phyloP scores from a whole-genome alignment of 2,329 filamentous ascomycete genomes.

The Arthrocladium fulminans region DNA sequence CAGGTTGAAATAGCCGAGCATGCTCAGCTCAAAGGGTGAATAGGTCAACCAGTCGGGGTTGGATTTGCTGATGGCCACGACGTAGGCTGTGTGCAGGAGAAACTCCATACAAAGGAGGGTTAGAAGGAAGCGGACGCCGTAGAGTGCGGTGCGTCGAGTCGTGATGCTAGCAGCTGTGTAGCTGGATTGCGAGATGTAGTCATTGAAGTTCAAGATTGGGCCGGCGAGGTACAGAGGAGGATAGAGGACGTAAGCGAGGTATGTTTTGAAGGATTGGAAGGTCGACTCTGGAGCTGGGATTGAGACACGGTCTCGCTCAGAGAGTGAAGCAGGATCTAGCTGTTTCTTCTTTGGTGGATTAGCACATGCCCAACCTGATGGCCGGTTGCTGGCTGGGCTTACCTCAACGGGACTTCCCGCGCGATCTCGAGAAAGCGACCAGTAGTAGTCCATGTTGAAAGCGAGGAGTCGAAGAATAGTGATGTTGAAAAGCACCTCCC shows the following conservation, averaged over 20 bases:
- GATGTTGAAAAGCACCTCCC: constrained; percentile 97
- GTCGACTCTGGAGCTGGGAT: constrained; percentile 63
- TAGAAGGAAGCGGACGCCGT: constrained; percentile 72
- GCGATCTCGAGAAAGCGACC: constrained; percentile 60
- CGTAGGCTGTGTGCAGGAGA: constrained; percentile 84
- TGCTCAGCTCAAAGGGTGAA: constrained; percentile 74
- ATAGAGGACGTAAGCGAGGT: constrained; percentile 81
- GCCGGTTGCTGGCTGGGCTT: constrained; percentile 34
- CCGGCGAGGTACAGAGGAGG: constrained; percentile 87
- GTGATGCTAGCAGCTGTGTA: constrained; percentile 66
- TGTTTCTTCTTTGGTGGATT: constrained; percentile 89
- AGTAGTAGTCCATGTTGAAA: constrained; percentile 95
- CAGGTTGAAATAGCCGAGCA: constrained; percentile 92
- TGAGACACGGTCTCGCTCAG: constrained; percentile 76
- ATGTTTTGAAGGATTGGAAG: constrained; percentile 70
- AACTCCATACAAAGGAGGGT: constrained; percentile 83
- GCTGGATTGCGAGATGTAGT: constrained; percentile 81
- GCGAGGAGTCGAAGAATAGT: constrained; percentile 87
- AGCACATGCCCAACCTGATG: constrained; percentile 33
- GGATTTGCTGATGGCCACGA: constrained; percentile 80
- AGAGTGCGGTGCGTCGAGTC: constrained; percentile 61
- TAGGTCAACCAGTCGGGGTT: constrained; percentile 73
- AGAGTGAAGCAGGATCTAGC: constrained; percentile 75
- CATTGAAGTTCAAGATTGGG: constrained; percentile 94
- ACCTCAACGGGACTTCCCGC: constrained; percentile 70